A percentile compares a stretch with the other conserved stretches of the same genome.
phyloP scores from a whole-genome alignment of 345 rosid species.

The Lenwebbia sp. region DNA sequence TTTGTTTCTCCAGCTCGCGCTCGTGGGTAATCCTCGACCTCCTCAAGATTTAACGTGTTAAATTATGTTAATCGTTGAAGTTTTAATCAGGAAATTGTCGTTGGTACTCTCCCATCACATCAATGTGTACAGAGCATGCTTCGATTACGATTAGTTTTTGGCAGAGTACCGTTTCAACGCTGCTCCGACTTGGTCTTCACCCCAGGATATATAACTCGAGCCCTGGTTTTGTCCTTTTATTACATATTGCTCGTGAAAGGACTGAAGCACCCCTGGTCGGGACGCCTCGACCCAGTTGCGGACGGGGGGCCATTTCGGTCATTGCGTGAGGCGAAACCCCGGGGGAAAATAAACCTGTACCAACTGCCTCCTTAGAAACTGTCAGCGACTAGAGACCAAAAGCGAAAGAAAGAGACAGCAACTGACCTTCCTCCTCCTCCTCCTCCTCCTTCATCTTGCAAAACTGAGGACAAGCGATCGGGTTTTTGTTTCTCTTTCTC shows the following conservation, averaged over 20 bases:
- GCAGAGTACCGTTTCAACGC: neutral
- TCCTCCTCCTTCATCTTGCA: neutral
- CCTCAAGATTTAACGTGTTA: neutral
- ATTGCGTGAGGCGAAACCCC: neutral
- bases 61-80: neutral
- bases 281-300: neutral
- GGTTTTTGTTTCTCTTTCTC: neutral
- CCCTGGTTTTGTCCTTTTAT: neutral
- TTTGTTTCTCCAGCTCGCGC: neutral
- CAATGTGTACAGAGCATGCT: neutral
- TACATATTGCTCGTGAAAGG: neutral
- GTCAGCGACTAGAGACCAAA: neutral
- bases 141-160: neutral
- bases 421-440: neutral
- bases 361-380: neutral
- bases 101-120: neutral
- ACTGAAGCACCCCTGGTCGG: neutral
- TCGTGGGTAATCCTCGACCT: neutral
- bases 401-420: neutral
- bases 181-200: neutral
- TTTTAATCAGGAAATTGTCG: neutral
- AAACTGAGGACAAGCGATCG: neutral
- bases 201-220: neutral
- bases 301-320: neutral
- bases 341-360: neutral